phyloP scores from a whole-genome alignment of 2,329 filamentous ascomycete genomes.

The Calonectria hongkongensis region DNA sequence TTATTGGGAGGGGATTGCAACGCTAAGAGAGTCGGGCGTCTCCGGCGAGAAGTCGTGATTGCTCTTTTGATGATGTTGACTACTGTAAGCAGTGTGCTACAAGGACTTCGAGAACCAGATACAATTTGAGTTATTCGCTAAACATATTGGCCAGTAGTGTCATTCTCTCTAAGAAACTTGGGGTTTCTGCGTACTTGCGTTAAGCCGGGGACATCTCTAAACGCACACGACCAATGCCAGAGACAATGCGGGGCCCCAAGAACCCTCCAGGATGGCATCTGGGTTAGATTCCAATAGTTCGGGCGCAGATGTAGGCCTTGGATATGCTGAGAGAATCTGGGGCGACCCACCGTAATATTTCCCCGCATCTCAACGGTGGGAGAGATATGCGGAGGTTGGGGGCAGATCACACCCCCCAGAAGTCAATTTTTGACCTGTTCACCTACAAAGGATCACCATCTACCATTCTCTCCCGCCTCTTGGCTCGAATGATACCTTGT shows the following conservation, averaged over 20 bases:
- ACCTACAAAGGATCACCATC: constrained; percentile 4
- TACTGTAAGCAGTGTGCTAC: not conserved
- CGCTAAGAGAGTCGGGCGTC: not conserved
- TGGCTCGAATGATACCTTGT: not conserved
- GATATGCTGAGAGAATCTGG: constrained; percentile 8
- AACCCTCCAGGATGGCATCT: not conserved
- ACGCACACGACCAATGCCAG: not conserved
- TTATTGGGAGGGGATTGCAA: not conserved
- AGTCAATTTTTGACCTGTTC: constrained; percentile 5
- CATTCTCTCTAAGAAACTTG: not conserved
- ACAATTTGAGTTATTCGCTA: not conserved
- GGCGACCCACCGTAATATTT: constrained; percentile 18
- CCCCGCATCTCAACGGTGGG: constrained; percentile 17
- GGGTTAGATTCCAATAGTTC: not conserved
- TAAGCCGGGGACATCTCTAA: not conserved
- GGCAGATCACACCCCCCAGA: constrained; percentile 1
- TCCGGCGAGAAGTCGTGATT: not conserved
- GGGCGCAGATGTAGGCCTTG: not conserved
- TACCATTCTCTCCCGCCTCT: not conserved
- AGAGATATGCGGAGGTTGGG: constrained; percentile 22
- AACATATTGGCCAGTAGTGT: not conserved
- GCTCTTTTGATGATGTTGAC: not conserved
- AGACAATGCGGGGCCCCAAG: not conserved
- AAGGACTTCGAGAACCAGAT: not conserved
- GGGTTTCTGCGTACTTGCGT: not conserved